These are phyloP conservation scores for Cyberlindnera amylophila DNA, from an alignment of 805 yeast genomes.

Conservation along the genomic window DNA sequence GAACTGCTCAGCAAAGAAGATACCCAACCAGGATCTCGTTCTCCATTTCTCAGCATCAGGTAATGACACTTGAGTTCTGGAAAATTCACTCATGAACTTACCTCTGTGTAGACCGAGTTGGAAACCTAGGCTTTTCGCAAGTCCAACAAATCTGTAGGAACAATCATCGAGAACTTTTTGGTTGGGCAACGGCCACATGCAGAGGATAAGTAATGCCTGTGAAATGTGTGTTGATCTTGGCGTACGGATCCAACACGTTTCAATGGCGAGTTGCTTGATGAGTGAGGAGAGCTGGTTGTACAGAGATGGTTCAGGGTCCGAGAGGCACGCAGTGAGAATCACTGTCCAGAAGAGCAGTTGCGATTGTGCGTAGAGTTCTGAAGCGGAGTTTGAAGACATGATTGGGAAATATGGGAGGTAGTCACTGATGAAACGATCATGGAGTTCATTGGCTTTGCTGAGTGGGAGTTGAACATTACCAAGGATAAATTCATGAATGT, in stretches of 20 bases:
- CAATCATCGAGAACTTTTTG: conserved; percentile 90
- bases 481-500: conserved; percentile 60
- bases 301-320: conserved; percentile 83
- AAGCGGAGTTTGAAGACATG: conserved; percentile 62
- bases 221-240: conserved; percentile 93
- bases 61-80: conserved; percentile 81
- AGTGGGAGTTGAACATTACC: conserved; percentile 72
- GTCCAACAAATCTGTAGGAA: conserved; percentile 81
- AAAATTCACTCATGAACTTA: conserved; percentile 83
- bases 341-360: conserved; percentile 89
- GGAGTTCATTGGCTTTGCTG: conserved; percentile 67
- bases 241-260: conserved; percentile 88
- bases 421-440: conserved; percentile 59
- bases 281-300: conserved; percentile 72
- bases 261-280: conserved; percentile 83
- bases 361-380: conserved; percentile 77
- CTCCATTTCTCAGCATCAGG: conserved; percentile 94
- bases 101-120: conserved; percentile 92
- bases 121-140: conserved; percentile 78
- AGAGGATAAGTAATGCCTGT: conserved; percentile 79
- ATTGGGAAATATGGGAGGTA: conserved; percentile 80
- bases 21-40: conserved; percentile 87
- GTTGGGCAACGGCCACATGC: conserved; percentile 91
- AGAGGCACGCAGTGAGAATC: conserved; percentile 76
- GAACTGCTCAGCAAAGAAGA: conserved; percentile 83